A percentile compares a stretch with the other conserved stretches of the same genome.
Conservation (phyloP, 768 basidiomycete species). For the Polyporus arcularius region DNA sequence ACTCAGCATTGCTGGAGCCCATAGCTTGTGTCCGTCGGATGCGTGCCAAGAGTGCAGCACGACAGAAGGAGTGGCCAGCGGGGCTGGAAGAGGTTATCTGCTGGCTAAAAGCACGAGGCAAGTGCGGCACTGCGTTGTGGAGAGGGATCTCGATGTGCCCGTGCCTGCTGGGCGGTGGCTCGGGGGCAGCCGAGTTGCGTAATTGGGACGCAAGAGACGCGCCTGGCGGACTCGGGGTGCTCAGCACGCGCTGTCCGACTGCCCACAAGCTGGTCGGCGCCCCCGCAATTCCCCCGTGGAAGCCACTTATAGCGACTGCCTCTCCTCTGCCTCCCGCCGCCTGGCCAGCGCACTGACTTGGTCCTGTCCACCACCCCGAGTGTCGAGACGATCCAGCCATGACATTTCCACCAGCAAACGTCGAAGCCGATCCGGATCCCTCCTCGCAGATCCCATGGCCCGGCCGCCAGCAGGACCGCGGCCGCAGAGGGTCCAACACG, state of each 20-base stretch:
- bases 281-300: constrained; percentile 2
- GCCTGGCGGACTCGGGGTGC: background rate
- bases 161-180: too few species aligned
- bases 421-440: constrained; percentile 67
- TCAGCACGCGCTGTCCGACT: background rate
- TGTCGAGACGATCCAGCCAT: constrained; percentile 34
- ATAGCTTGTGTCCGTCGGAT: too few species aligned
- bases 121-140: background rate
- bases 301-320: constrained; percentile 1
- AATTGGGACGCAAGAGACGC: background rate
- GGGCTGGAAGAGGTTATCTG: too few species aligned
- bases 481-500: constrained; percentile 14
- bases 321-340: background rate
- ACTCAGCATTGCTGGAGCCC: too few species aligned
- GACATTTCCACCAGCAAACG: constrained; percentile 53
- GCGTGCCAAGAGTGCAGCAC: background rate
- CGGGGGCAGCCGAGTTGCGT: background rate
- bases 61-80: background rate
- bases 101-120: too few species aligned
- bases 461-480: constrained; percentile 34
- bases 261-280: background rate
- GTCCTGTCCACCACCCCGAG: background rate
- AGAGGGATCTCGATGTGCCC: background rate
- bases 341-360: constrained; percentile 14
- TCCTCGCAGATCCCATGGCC: constrained; percentile 83